Base-by-base conservation (phyloP, 768 basidiomycete genomes). In the Tulasnella sp. region DNA sequence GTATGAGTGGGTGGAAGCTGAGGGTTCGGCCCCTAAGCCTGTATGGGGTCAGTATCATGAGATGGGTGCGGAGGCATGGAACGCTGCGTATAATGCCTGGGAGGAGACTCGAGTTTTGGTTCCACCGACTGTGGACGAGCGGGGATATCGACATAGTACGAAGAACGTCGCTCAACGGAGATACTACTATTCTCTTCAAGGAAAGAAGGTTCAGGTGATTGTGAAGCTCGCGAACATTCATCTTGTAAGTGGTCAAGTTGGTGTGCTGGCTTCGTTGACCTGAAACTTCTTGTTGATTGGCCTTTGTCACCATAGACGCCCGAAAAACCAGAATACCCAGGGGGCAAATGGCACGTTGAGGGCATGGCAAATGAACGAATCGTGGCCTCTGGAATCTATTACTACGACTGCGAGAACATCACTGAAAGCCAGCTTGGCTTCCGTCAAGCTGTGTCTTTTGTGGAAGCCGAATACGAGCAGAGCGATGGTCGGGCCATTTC, bases 301-400 rank as follows among this genome's bases (percentile, higher is more conserved):
- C 6, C 40, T 17, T 32, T 44, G 22, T 26, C 36, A 17, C 17
- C 26, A 19, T 17, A 72, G 64, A 81, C 80, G 0, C 81, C 82
- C 11, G 80, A 82, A 22, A 79, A 80, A 64, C 82, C 82, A 3
- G 84, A 84, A 2, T 87, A 88, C 76, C 73, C 74, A 0, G 85
- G 86, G 5, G 84, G 82, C 17, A 81, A 1, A 67, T 87, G 65
- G 85, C 85, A 77, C 67, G 73, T 32, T 79, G 86, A 74, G 80
- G 80, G 68, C 76, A 83, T 76, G 72, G 59, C 4, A 82, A 85
- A 19, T 67, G 76, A 76, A 34, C 41, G 19, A 59, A 67, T 72
- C 41, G 84, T 75, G 75, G 78, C 59, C 68, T 73, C 72, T 11
- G 73, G 75, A 3, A 75, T 78, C 22, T 76, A 77, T 52, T 77